A percentile compares a stretch with the other conserved stretches of the same genome.
Conservation (phyloP, 139 green algal genomes). For the Chlorella sp. region DNA sequence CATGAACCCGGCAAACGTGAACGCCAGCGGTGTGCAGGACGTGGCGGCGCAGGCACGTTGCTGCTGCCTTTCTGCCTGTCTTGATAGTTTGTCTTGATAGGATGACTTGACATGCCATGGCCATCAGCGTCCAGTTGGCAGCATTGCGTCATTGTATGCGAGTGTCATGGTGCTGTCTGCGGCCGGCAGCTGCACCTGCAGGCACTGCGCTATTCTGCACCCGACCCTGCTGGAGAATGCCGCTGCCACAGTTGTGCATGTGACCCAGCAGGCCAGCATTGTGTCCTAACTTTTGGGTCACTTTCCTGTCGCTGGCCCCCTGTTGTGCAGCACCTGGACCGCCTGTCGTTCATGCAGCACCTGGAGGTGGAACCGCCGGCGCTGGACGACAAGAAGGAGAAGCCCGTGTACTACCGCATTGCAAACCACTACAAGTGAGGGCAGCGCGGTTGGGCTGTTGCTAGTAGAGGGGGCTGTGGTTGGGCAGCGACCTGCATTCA, state of each 20-base stretch:
- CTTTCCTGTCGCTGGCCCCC: neutral
- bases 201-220: too few species aligned
- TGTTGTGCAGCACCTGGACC: conserved; percentile 1
- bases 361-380: conserved; percentile 4
- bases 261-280: too few species aligned
- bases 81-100: too few species aligned
- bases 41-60: conserved; percentile 6
- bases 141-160: neutral
- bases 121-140: neutral
- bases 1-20: neutral
- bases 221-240: too few species aligned
- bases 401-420: conserved; percentile 64
- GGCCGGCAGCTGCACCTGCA: too few species aligned
- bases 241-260: too few species aligned
- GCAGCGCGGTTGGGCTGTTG: neutral
- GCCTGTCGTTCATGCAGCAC: conserved; percentile 27
- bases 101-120: too few species aligned
- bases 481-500: too few species aligned
- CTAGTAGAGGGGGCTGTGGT: too few species aligned
- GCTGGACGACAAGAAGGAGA: conserved; percentile 35
- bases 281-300: too few species aligned
- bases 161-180: too few species aligned
- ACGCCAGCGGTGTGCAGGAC: conserved; percentile 29
- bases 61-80: too few species aligned
- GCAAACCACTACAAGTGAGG: conserved; percentile 62